phyloP scores from a whole-genome alignment of 2,329 filamentous ascomycete species.

The Ophiostoma himal-ulmi region DNA sequence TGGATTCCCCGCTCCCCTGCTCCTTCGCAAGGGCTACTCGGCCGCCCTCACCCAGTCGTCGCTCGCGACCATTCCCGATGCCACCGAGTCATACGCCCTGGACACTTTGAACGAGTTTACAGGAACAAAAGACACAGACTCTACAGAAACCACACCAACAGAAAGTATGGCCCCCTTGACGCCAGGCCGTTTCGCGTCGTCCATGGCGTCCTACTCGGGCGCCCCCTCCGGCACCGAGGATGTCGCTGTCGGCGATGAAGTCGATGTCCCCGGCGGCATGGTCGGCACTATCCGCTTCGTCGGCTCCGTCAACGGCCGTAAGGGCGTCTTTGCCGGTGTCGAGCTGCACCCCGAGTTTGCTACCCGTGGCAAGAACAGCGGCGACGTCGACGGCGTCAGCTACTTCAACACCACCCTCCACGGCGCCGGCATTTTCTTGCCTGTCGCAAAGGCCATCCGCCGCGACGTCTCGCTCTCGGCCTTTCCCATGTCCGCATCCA shows the following conservation, averaged over 20 bases:
- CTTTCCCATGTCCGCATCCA: conserved; percentile 62
- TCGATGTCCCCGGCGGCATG: conserved; percentile 93
- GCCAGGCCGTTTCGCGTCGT: conserved; percentile 37
- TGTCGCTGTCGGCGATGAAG: conserved; percentile 70
- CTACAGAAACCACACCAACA: conserved; percentile 24
- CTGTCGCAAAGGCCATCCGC: conserved; percentile 70
- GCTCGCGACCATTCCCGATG: conserved; percentile 61
- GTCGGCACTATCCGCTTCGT: conserved; percentile 83
- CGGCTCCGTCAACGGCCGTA: conserved; percentile 80
- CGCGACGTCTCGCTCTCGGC: conserved; percentile 52
- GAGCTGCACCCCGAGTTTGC: conserved; percentile 80
- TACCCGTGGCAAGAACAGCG: conserved; percentile 83
- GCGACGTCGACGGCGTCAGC: conserved; percentile 77
- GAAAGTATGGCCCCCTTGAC: conserved; percentile 49
- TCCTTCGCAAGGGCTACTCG: conserved; percentile 65
- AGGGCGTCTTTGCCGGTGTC: conserved; percentile 85
- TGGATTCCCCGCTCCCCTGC: conserved; percentile 23
- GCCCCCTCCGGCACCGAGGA: conserved; percentile 37
- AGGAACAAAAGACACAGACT: conserved; percentile 18
- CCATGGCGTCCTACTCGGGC: conserved; percentile 28
- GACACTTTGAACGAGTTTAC: conserved; percentile 45
- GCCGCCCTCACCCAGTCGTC: conserved; percentile 61
- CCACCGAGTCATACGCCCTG: conserved; percentile 57
- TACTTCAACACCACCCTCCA: conserved; percentile 78
- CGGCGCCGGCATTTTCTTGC: conserved; percentile 89